Percentiles rank a stretch among this genome's conserved stretches.
phyloP scores from a whole-genome alignment of 2,329 filamentous ascomycete genomes.

The Sporothrix variecibatus region DNA sequence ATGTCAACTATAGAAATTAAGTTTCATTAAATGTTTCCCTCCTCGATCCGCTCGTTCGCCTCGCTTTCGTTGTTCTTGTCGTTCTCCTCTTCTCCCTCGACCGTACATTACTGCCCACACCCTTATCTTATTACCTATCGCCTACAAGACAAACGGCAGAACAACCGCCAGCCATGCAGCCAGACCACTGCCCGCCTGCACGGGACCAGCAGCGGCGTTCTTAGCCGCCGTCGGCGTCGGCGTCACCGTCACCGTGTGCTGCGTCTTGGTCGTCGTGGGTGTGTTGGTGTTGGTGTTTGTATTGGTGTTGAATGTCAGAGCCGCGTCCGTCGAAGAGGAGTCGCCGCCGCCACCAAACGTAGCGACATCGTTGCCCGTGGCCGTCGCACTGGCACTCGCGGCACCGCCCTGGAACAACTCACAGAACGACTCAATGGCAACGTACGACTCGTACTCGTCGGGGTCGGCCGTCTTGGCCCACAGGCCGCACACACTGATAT shows the following conservation, averaged over 20 bases:
- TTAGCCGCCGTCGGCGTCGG: slow-evolving; percentile 8
- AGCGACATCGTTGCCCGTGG: background rate
- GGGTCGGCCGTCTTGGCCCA: slow-evolving; percentile 32
- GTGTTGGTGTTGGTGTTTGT: background rate
- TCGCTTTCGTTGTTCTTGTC: background rate
- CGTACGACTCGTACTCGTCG: slow-evolving; percentile 27
- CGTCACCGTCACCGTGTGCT: slow-evolving; percentile 23
- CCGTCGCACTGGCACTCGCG: background rate
- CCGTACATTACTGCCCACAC: background rate
- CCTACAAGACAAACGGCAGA: slow-evolving; percentile 24
- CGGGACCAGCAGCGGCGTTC: background rate
- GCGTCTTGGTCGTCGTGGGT: slow-evolving; percentile 6
- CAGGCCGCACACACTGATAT: slow-evolving; percentile 31
- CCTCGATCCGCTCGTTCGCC: background rate
- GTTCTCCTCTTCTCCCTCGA: background rate
- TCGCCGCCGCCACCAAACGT: slow-evolving; percentile 18
- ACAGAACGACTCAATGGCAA: slow-evolving; percentile 31
- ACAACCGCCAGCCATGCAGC: slow-evolving; percentile 23
- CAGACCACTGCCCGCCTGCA: slow-evolving; percentile 2
- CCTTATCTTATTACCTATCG: background rate
- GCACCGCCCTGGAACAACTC: slow-evolving; percentile 19
- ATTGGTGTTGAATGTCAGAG: background rate
- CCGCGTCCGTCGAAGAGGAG: background rate
- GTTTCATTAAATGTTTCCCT: background rate
- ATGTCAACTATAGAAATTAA: slow-evolving; percentile 5